Evolutionary conservation across 1,139 yeast genomes (phyloP).

Genomic region (Blastobotrys serpentis): DNA sequence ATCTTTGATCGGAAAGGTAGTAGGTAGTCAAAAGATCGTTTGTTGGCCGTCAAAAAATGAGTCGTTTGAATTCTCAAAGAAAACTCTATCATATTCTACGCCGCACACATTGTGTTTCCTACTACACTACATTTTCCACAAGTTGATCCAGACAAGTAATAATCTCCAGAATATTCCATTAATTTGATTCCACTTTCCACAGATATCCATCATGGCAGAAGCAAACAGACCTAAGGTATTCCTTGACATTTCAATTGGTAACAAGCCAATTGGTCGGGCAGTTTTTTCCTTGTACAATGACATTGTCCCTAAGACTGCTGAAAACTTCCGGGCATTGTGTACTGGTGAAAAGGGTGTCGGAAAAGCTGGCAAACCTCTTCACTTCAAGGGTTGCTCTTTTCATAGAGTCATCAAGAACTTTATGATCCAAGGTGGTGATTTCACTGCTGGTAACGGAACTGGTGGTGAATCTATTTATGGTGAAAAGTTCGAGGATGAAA

Average conservation of each 20-base stretch:
- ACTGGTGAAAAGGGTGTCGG: conserved; percentile 85
- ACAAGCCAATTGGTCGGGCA: conserved; percentile 61
- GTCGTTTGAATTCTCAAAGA: neutral
- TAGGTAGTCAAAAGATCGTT: too few relatives aligned
- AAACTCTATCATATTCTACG: neutral
- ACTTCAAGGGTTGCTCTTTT: conserved; percentile 77
- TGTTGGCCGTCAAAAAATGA: too few relatives aligned
- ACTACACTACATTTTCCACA: too few relatives aligned
- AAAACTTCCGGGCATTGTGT: conserved; percentile 85
- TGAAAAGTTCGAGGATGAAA: conserved; percentile 92
- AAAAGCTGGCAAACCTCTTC: conserved; percentile 59
- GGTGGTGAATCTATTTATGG: conserved; percentile 97
- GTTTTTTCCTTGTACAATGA: conserved; percentile 75
- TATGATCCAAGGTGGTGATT: conserved; percentile 74
- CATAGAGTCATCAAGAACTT: conserved; percentile 79
- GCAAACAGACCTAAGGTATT: conserved; percentile 53
- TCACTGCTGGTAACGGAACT: conserved; percentile 83
- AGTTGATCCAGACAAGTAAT: neutral
- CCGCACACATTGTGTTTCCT: too few relatives aligned
- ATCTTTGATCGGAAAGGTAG: too few relatives aligned
- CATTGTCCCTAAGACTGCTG: conserved; percentile 89
- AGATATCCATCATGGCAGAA: too few relatives aligned
- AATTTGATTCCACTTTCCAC: too few relatives aligned
- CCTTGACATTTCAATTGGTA: conserved; percentile 73
- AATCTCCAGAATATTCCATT: neutral